Evolutionary conservation across 441 rosid genomes (phyloP).

Genomic region (Pelargonium exstipulatum): DNA sequence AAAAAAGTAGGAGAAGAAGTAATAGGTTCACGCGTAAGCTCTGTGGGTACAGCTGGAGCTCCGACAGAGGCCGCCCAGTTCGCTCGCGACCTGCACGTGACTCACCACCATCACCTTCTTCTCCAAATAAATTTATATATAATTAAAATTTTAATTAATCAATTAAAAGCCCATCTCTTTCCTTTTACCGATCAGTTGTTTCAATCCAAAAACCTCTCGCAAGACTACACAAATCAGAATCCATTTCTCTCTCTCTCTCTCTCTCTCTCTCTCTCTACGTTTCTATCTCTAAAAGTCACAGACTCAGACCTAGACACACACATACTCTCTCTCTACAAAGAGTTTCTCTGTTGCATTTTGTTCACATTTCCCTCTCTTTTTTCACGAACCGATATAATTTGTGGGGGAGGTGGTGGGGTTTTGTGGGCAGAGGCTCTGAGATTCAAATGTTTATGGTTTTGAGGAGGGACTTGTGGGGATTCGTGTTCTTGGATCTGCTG

Average conservation of each 20-base stretch:
- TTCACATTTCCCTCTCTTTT: slow-evolving; percentile 3
- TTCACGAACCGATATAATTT: background rate
- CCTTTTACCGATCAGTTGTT: slow-evolving; percentile 1
- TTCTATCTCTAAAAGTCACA: background rate
- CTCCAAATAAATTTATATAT: background rate
- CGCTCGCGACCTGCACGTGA: slow-evolving; percentile 8
- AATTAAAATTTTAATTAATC: too few relatives aligned
- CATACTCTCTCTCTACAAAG: background rate
- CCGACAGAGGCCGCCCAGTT: background rate
- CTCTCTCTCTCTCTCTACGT: slow-evolving; percentile 3
- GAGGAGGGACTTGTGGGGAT: slow-evolving; percentile 4
- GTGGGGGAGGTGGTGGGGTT: background rate
- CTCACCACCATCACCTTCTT: background rate
- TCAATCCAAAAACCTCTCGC: background rate
- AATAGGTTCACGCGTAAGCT: too few relatives aligned
- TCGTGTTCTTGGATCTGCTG: background rate
- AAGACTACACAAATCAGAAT: background rate
- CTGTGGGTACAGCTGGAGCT: slow-evolving; percentile 1
- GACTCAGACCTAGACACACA: background rate
- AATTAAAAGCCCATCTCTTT: background rate
- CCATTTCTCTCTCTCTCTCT: background rate
- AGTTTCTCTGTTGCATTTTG: background rate
- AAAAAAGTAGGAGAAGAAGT: too few relatives aligned
- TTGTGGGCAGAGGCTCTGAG: background rate
- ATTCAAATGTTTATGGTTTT: slow-evolving; percentile 1